These are phyloP conservation scores for Diaporthe helianthi DNA, from an alignment of 2,329 filamentous ascomycete genomes.

Conservation along the genomic window DNA sequence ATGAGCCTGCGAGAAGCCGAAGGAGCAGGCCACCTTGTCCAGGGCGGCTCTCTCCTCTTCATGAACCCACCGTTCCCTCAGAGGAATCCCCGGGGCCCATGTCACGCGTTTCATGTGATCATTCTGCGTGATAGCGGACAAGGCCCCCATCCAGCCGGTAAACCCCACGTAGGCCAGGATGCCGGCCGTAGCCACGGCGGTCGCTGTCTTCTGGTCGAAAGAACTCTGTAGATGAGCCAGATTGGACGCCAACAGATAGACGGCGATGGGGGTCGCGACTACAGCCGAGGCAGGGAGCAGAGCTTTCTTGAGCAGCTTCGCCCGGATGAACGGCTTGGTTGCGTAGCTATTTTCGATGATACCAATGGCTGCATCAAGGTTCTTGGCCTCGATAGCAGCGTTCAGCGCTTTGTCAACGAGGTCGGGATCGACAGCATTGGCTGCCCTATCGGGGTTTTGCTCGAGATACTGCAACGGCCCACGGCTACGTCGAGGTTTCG, in stretches of 20 bases:
- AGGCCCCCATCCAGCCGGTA: constrained; percentile 80
- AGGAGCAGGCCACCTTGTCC: constrained; percentile 85
- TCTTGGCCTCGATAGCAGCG: constrained; percentile 78
- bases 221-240: constrained; percentile 71
- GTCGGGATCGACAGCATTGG: constrained; percentile 74
- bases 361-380: constrained; percentile 78
- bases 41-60: constrained; percentile 90
- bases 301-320: constrained; percentile 71
- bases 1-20: constrained; percentile 86
- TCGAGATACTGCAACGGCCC: constrained; percentile 65
- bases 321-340: constrained; percentile 69
- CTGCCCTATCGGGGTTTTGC: constrained; percentile 71
- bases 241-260: constrained; percentile 74
- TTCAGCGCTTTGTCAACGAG: constrained; percentile 78
- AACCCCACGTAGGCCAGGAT: constrained; percentile 84
- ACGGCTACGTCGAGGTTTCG: constrained; percentile 67
- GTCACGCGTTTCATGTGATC: constrained; percentile 95
- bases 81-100: constrained; percentile 82
- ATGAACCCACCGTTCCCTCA: constrained; percentile 82
- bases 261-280: constrained; percentile 67
- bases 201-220: constrained; percentile 80
- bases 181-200: constrained; percentile 78
- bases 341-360: constrained; percentile 75
- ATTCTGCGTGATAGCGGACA: constrained; percentile 86
- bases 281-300: constrained; percentile 65